phyloP scores from a whole-genome alignment of 768 basidiomycete species.

The Termitomyces sp. region DNA sequence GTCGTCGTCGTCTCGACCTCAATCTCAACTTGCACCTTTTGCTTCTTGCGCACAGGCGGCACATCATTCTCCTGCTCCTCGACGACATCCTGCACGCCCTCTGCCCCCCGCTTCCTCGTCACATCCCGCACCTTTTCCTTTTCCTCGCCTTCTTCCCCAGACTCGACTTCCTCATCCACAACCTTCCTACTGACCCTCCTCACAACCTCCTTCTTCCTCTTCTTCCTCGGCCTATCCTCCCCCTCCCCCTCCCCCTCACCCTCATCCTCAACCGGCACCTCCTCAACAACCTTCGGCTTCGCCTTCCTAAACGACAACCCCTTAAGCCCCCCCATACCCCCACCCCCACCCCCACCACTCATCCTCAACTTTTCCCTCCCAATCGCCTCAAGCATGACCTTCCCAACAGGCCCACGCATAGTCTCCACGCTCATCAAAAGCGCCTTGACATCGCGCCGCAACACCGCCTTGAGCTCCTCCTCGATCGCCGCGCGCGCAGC shows the following conservation, averaged over 20 bases:
- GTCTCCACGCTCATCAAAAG: slow-evolving; percentile 57
- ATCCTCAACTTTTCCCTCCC: slow-evolving; percentile 43
- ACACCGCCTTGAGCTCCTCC: neutral
- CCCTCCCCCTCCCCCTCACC: slow-evolving; percentile 22
- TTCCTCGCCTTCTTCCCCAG: slow-evolving; percentile 59
- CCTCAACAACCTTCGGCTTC: slow-evolving; percentile 33
- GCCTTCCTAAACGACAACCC: slow-evolving; percentile 42
- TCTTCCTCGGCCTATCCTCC: slow-evolving; percentile 49
- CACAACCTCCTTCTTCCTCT: slow-evolving; percentile 43
- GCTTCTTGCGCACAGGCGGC: slow-evolving; percentile 43
- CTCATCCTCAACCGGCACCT: slow-evolving; percentile 31
- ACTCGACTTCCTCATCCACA: slow-evolving; percentile 46
- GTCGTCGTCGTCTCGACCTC: slow-evolving; percentile 20
- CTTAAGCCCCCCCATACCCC: slow-evolving; percentile 33
- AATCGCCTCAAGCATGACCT: slow-evolving; percentile 47
- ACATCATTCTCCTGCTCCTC: slow-evolving; percentile 26
- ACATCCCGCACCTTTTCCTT: slow-evolving; percentile 33
- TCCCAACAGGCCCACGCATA: slow-evolving; percentile 36
- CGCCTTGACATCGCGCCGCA: neutral
- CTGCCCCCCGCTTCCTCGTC: slow-evolving; percentile 45
- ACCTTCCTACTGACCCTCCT: slow-evolving; percentile 28
- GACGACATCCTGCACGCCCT: slow-evolving; percentile 29
- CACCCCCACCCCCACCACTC: slow-evolving; percentile 13
- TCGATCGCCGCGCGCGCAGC: neutral
- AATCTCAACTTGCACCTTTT: slow-evolving; percentile 21